Base-by-base conservation (phyloP, 805 yeast species). In the Kluyveromyces lactis region DNA sequence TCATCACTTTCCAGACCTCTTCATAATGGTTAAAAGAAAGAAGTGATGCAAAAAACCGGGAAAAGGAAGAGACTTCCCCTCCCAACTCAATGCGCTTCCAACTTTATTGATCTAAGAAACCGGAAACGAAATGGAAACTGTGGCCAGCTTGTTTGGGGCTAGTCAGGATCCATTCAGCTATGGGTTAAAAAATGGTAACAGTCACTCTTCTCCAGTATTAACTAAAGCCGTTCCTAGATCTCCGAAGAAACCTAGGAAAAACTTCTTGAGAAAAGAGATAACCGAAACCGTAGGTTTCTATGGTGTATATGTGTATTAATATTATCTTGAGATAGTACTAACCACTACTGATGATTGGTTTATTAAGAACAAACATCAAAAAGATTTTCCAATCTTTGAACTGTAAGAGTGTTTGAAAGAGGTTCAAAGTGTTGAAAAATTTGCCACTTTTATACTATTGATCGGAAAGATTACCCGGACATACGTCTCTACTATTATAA, bases 321-420 rank as follows among this genome's bases (percentile, higher is more conserved):
- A 61, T 58, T 60, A 60, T 60, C 63, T 56, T 58, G 62, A 61
- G 66, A 60, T 58, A 61, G 66, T 60, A 61, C 57, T 61, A 61
- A 60, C 66, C 66, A 60, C 64, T 58, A 61, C 66, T 61, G 66
- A 61, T 60, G 66, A 54, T 49, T 61, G 52, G 44, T 38, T 48
- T 50, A 55, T 39, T 42, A 46, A 47, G 43, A 45, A 42, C 39
- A 42, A 27, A 27, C 30, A 27, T 27, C 13, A 45, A 32, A 16
- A 26, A 8, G 24, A 24, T 18, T 34, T 35, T 42, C 18, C 31
- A 19, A 21, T 21, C 8, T 21, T 21, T 6, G 9, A 6, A 9
- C 9, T 21, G 6, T 21, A 6, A 21, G 9, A 21, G 24, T 6
- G 24, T 6, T 6, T 6, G 9, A 9, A 21, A 9, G 24, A 21